phyloP scores from a whole-genome alignment of 2,329 filamentous ascomycete genomes.

The Fusarium sacchari region DNA sequence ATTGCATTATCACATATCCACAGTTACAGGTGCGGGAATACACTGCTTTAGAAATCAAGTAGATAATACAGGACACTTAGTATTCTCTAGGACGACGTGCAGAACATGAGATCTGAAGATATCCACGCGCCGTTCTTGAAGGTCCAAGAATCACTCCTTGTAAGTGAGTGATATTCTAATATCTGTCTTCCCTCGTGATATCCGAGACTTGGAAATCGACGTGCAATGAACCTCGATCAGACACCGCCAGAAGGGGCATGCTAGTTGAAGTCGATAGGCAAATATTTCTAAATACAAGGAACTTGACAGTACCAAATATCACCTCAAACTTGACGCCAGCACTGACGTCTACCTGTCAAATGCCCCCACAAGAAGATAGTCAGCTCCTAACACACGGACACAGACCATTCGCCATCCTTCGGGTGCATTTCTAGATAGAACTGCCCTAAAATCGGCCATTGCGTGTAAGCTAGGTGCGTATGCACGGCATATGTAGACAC shows the following conservation, averaged over 20 bases:
- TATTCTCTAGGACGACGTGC: neutral
- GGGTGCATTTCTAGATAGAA: slow-evolving; percentile 1
- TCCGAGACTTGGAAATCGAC: slow-evolving; percentile 3
- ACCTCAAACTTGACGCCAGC: slow-evolving; percentile 21
- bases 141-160: slow-evolving; percentile 14
- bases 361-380: slow-evolving; percentile 25
- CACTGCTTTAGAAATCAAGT: slow-evolving; percentile 4
- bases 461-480: neutral
- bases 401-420: slow-evolving; percentile 9
- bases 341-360: slow-evolving; percentile 30
- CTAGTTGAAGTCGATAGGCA: neutral
- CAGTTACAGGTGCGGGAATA: neutral
- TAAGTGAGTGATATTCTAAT: slow-evolving; percentile 4
- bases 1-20: slow-evolving; percentile 21
- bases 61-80: slow-evolving; percentile 20
- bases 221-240: slow-evolving; percentile 13
- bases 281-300: neutral
- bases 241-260: slow-evolving; percentile 5
- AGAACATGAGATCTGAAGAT: slow-evolving; percentile 14
- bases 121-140: slow-evolving; percentile 21
- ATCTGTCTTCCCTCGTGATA: slow-evolving; percentile 9
- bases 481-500: slow-evolving; percentile 6
- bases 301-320: neutral
- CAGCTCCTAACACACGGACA: neutral
- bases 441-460: slow-evolving; percentile 3